Evolutionary conservation across 1,284 basidiomycete genomes (phyloP).

Genomic region (Cryptococcus sp.): DNA sequence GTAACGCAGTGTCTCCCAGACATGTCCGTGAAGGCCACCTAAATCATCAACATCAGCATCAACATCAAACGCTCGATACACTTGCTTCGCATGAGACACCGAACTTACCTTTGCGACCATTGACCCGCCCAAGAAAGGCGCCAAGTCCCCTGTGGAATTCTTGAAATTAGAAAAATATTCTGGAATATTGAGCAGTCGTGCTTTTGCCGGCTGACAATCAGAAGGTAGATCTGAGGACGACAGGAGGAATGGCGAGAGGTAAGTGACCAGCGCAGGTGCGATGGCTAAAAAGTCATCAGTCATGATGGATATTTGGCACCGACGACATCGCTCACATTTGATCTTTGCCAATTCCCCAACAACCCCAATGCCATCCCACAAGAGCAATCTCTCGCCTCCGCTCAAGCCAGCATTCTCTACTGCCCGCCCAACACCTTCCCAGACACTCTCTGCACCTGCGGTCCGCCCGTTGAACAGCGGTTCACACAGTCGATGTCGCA

Average conservation of each 20-base stretch:
- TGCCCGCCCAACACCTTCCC: constrained; percentile 50
- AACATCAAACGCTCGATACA: not conserved
- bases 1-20: constrained; percentile 48
- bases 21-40: constrained; percentile 44
- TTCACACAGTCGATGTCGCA: constrained; percentile 86
- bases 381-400: constrained; percentile 63
- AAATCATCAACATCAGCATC: not conserved
- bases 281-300: constrained; percentile 41
- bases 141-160: constrained; percentile 76
- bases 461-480: constrained; percentile 64
- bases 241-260: constrained; percentile 70
- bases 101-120: constrained; percentile 78
- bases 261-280: constrained; percentile 68
- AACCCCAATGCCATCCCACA: constrained; percentile 80
- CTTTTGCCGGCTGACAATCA: constrained; percentile 64
- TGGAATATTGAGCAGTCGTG: constrained; percentile 72
- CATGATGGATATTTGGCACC: not conserved
- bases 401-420: constrained; percentile 38
- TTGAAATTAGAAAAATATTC: constrained; percentile 92
- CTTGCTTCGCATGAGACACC: not conserved
- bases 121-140: constrained; percentile 82
- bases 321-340: constrained; percentile 62
- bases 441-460: constrained; percentile 60
- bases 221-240: constrained; percentile 60
- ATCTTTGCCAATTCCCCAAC: constrained; percentile 78